A percentile compares a stretch with the other conserved stretches of the same genome.
Conservation (phyloP, 306 rosid genomes). For the Chamaecrista fasciculata region DNA sequence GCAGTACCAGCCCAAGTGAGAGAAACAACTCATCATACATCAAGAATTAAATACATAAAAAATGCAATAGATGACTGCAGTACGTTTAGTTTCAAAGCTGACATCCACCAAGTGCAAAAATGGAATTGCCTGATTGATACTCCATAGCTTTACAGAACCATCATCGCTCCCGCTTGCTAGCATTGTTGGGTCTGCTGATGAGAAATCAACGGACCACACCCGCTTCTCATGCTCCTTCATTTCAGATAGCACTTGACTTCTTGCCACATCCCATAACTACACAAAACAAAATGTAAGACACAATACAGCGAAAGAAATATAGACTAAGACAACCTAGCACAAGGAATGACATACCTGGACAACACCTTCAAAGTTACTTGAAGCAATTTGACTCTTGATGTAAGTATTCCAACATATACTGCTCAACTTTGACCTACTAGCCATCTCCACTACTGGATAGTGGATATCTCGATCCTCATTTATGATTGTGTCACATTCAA, state of each 20-base stretch:
- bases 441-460: slow-evolving; percentile 97
- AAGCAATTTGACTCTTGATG: slow-evolving; percentile 97
- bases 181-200: slow-evolving; percentile 92
- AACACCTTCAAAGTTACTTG: slow-evolving; percentile 95
- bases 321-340: slow-evolving; percentile 4
- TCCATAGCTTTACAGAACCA: slow-evolving; percentile 97
- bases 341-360: slow-evolving; percentile 70
- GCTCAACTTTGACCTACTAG: slow-evolving; percentile 82
- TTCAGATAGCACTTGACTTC: slow-evolving; percentile 82
- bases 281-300: slow-evolving; percentile 30
- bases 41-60: slow-evolving; percentile 45
- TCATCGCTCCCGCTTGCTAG: slow-evolving; percentile 97
- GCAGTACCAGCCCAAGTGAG: slow-evolving; percentile 79
- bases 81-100: slow-evolving; percentile 98
- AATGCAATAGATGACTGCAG: slow-evolving; percentile 80
- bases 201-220: slow-evolving; percentile 93
- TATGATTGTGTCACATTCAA: slow-evolving; percentile 72
- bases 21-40: slow-evolving; percentile 79
- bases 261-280: slow-evolving; percentile 93
- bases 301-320: slow-evolving; percentile 19
- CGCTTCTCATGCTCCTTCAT: slow-evolving; percentile 95
- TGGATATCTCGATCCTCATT: slow-evolving; percentile 90
- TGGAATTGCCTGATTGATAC: slow-evolving; percentile 99
- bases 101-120: slow-evolving; percentile 95
- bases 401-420: slow-evolving; percentile 94